Evolutionary conservation across 306 rosid genomes (phyloP).

Genomic region (Dryas octopetala): DNA sequence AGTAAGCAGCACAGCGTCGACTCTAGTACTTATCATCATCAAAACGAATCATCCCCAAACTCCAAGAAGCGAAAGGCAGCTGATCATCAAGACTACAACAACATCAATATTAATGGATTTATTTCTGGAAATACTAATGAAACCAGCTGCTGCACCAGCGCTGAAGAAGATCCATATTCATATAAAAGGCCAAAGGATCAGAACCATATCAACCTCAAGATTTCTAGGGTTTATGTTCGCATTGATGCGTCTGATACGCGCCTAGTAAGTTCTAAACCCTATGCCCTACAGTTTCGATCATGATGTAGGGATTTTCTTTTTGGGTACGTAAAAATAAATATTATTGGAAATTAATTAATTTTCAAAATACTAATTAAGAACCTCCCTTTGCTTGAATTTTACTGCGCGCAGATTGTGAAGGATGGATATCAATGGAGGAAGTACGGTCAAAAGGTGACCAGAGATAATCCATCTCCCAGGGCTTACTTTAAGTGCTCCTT

Average conservation of each 20-base stretch:
- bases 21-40: neutral
- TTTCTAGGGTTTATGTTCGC: conserved; percentile 56
- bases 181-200: conserved; percentile 40
- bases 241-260: conserved; percentile 56
- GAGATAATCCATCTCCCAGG: conserved; percentile 93
- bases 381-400: neutral
- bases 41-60: conserved; percentile 17
- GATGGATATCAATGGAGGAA: conserved; percentile 97
- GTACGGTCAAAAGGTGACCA: conserved; percentile 93
- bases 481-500: conserved; percentile 86
- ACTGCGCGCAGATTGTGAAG: conserved; percentile 51
- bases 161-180: conserved; percentile 43
- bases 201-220: conserved; percentile 35
- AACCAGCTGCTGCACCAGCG: conserved; percentile 37
- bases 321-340: no score
- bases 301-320: no score
- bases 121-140: conserved; percentile 30
- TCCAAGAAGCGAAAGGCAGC: conserved; percentile 55
- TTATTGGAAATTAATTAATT: no score
- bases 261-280: conserved; percentile 47
- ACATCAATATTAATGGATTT: conserved; percentile 2
- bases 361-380: neutral
- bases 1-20: conserved; percentile 1
- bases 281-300: no score
- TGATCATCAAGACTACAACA: conserved; percentile 19